These are phyloP conservation scores for Cryptococcus sp. DNA, from an alignment of 1,284 basidiomycete species.

Conservation along the genomic window DNA sequence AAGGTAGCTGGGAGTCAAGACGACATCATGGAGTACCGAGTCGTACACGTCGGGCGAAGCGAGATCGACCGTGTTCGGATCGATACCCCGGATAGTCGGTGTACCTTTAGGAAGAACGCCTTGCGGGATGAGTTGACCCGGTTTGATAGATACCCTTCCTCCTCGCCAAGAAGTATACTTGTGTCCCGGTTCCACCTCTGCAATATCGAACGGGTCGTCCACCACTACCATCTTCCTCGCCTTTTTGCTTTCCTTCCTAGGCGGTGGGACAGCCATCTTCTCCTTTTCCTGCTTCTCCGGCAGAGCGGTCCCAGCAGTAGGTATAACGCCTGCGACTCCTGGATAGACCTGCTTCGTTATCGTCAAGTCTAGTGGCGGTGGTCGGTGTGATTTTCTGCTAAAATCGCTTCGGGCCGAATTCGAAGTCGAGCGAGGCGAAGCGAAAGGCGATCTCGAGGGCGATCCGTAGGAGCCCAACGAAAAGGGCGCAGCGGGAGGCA, in stretches of 20 bases:
- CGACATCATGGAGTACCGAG: constrained; percentile 33
- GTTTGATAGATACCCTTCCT: constrained; percentile 30
- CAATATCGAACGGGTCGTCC: constrained; percentile 28
- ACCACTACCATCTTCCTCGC: background rate
- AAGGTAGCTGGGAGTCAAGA: constrained; percentile 35
- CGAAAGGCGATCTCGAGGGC: background rate
- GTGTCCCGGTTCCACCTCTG: constrained; percentile 26
- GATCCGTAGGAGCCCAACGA: background rate
- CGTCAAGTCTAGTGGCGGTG: constrained; percentile 30
- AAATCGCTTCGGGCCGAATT: no score
- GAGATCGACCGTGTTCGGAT: background rate
- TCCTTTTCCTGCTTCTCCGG: constrained; percentile 4
- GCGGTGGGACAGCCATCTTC: background rate
- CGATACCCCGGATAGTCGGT: constrained; percentile 4
- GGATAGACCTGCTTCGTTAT: constrained; percentile 15
- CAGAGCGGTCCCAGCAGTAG: background rate
- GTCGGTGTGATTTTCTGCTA: constrained; percentile 7
- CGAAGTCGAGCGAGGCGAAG: background rate
- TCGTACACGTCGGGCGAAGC: constrained; percentile 20
- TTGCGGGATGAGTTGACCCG: constrained; percentile 26
- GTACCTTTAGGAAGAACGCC: constrained; percentile 5
- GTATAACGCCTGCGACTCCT: constrained; percentile 2
- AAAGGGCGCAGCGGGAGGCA: background rate
- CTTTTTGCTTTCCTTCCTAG: background rate
- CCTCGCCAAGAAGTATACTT: constrained; percentile 31